These are phyloP conservation scores for Carallia pectinifolia DNA, from an alignment of 345 rosid genomes.

Conservation along the genomic window DNA sequence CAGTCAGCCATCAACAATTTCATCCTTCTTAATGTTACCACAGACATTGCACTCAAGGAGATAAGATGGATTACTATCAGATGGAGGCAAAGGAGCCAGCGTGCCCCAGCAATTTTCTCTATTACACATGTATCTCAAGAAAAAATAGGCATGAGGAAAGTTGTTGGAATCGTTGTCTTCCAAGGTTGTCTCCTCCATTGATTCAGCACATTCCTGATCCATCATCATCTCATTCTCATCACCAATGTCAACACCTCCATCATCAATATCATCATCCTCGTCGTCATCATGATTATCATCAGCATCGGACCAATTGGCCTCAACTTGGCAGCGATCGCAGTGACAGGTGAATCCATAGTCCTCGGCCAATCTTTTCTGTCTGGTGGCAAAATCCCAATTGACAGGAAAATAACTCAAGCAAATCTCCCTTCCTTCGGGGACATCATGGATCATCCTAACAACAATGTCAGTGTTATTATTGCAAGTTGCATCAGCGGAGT, in stretches of 20 bases:
- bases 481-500: conserved; percentile 29
- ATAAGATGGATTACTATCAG: conserved; percentile 30
- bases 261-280: conserved; percentile 15
- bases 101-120: conserved; percentile 73
- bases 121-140: conserved; percentile 68
- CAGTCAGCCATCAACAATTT: conserved; percentile 22
- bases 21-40: conserved; percentile 58
- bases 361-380: conserved; percentile 62
- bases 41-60: conserved; percentile 86
- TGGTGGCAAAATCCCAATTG: conserved; percentile 47
- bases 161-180: conserved; percentile 30
- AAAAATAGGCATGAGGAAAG: conserved; percentile 90
- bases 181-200: conserved; percentile 7
- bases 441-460: conserved; percentile 81
- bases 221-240: conserved; percentile 21
- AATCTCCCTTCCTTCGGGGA: conserved; percentile 77
- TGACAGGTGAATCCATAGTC: conserved; percentile 79
- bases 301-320: conserved; percentile 76
- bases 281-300: conserved; percentile 39
- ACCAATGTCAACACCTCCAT: conserved; percentile 32
- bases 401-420: conserved; percentile 93
- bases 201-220: conserved; percentile 2
- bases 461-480: conserved; percentile 59
- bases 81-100: conserved; percentile 66
- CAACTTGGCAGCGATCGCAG: conserved; percentile 89